Percentiles rank a stretch among this genome's conserved stretches.
Evolutionary conservation across 2,329 filamentous ascomycete species (phyloP).

Genomic region (Phialophora tarda): DNA sequence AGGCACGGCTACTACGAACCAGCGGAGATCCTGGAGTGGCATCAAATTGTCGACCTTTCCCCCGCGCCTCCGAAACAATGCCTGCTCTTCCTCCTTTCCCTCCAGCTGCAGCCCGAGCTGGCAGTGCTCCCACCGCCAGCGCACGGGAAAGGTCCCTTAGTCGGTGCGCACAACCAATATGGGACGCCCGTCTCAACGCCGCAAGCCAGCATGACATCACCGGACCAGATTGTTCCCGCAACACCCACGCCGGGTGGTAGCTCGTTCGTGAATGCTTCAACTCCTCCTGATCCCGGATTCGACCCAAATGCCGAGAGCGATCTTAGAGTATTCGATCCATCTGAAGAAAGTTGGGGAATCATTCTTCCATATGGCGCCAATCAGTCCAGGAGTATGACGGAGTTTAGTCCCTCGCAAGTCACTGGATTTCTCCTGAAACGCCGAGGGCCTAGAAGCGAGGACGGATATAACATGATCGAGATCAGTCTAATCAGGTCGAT

Average conservation of each 20-base stretch:
- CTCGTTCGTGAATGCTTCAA: slow-evolving; percentile 38
- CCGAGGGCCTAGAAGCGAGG: slow-evolving; percentile 48
- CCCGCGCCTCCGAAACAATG: slow-evolving; percentile 23
- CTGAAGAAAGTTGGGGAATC: slow-evolving; percentile 65
- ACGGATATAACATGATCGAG: slow-evolving; percentile 49
- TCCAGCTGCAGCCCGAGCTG: slow-evolving; percentile 26
- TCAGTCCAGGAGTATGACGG: slow-evolving; percentile 49
- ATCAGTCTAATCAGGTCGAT: slow-evolving; percentile 50
- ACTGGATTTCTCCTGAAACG: slow-evolving; percentile 56
- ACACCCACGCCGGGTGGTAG: slow-evolving; percentile 43
- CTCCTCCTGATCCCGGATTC: slow-evolving; percentile 33
- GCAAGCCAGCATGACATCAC: slow-evolving; percentile 42
- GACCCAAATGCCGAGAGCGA: slow-evolving; percentile 55
- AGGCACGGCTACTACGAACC: slow-evolving; percentile 58
- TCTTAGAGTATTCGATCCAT: slow-evolving; percentile 61
- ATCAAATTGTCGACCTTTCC: slow-evolving; percentile 20
- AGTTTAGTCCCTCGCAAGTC: slow-evolving; percentile 49
- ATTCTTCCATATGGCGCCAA: slow-evolving; percentile 59
- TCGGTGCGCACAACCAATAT: slow-evolving; percentile 29
- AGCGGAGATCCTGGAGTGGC: slow-evolving; percentile 55
- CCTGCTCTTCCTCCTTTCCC: slow-evolving; percentile 30
- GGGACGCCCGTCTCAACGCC: slow-evolving; percentile 40
- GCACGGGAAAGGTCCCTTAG: slow-evolving; percentile 15
- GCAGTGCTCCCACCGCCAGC: slow-evolving; percentile 13
- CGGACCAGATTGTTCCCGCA: slow-evolving; percentile 50